These are phyloP conservation scores for Monosporascus sp. DNA, from an alignment of 2,329 filamentous ascomycete genomes.

Conservation along the genomic window DNA sequence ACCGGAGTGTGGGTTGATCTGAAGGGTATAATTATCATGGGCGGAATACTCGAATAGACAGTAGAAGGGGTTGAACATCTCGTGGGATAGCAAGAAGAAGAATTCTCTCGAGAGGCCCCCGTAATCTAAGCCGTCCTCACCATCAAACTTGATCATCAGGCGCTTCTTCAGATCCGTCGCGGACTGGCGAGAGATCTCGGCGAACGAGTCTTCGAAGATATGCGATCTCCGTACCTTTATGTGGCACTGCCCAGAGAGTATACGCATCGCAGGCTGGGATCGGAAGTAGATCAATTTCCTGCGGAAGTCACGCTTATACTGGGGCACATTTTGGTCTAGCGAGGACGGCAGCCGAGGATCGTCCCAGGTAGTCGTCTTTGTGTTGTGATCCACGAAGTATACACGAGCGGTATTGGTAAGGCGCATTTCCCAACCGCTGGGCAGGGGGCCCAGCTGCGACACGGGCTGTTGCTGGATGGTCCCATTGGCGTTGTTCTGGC, in stretches of 20 bases:
- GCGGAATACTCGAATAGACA: constrained; percentile 99
- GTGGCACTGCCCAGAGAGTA: constrained; percentile 93
- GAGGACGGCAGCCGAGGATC: constrained; percentile 93
- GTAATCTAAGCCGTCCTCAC: constrained; percentile 96
- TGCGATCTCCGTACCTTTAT: constrained; percentile 95
- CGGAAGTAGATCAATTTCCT: constrained; percentile 99
- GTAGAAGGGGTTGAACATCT: constrained; percentile 99
- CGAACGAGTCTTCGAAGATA: constrained; percentile 98
- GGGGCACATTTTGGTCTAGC: constrained; percentile 94
- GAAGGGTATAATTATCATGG: constrained; percentile 98
- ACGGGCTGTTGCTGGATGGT: constrained; percentile 96
- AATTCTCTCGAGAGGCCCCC: constrained; percentile 97
- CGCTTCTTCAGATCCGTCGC: constrained; percentile 96
- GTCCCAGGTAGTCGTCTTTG: constrained; percentile 99
- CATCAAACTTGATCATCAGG: constrained; percentile 99
- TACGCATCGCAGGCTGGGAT: constrained; percentile 92
- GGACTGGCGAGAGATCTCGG: constrained; percentile 95
- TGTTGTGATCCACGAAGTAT: constrained; percentile 99
- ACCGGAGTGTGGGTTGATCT: constrained; percentile 98
- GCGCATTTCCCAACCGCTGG: constrained; percentile 99
- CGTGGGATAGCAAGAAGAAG: constrained; percentile 97
- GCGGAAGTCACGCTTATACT: constrained; percentile 98
- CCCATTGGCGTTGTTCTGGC: constrained; percentile 78
- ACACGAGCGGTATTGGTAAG: constrained; percentile 96
- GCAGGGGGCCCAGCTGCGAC: constrained; percentile 88